Evolutionary conservation across 1,284 basidiomycete genomes (phyloP), one percentile per base, ranked within the genome.

Genomic region (Macrocystidia cucumis): DNA sequence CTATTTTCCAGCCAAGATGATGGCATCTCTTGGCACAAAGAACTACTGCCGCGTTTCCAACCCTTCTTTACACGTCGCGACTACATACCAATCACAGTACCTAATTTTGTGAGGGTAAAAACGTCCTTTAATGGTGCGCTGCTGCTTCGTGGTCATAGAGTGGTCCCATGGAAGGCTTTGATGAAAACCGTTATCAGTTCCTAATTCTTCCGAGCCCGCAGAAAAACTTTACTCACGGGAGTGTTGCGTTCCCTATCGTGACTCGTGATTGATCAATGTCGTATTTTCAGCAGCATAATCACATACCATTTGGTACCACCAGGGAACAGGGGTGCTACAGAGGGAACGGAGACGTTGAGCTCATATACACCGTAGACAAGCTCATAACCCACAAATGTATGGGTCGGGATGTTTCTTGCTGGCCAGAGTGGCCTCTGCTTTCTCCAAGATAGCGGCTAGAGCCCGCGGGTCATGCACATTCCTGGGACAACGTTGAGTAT

Each of bases 271-370:
- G n/a, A 42, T 55, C 44, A 35, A 30, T 31, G 18, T 29, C n/a
- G 34, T 26, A 26, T 16, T 14, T 23, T n/a, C 31, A 24, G 25
- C 26, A 22, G 40, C 19, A 23, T 29, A 9, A 32, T 20, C 17
- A 71, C 82, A 48, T 47, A 91, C 89, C 89, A 92, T 67, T 91
- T 91, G 18, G 86, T 88, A 41, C 90, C 90, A 44, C 82, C 88
- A 34, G 88, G 87, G 54, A 78, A 83, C 31, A 69, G 52, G 29
- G 88, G 71, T 41, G 79, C 90, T 93, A 19, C 30, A 31, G 44
- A 14, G 31, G 29, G 17, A 35, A 39, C 17, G 14, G 13, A 34
- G 35, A 43, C 13, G 44, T 26, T 17, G 28, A 29, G 20, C 32
- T 33, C 38, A 22, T 32, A 39, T 14, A 44, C n/a, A 20, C 22